Evolutionary conservation across 164 flowering plant species (phyloP), one percentile per base, ranked within the genome.

Genomic region (Chimonanthus salicifolius): DNA sequence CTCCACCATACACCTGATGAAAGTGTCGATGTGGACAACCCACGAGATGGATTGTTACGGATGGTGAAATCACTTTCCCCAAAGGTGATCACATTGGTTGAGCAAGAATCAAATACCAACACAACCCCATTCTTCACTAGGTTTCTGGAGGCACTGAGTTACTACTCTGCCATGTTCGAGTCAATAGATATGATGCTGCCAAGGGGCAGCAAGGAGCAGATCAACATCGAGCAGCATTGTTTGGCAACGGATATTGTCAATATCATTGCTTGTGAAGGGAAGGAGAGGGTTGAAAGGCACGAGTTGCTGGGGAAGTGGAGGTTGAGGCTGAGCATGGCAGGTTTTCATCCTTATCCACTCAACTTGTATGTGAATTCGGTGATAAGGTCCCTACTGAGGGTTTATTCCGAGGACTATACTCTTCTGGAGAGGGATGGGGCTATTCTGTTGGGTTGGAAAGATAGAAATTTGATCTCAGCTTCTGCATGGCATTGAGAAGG

Each of bases 1-100:
- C 94, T 91, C 66, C 97, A 91, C 73, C 97, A 89, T 79, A 86
- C 86, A 2, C 90, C 97, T 3, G 97, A 91, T 75, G 97, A 89
- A 77, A 88, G 94, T 47, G 90, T 91, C 65, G 89, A 87, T 60
- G 82, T 86, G 51, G 79, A 79, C 74, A 91, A 91, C 74, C 97
- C 91, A 3, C 82, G 97, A 68, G 97, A 91, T 50, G 87, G 77
- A 63, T 82, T 91, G n/a, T 77, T 91, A 47, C 77, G 97, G 74
- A 83, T 86, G 94, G 79, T 91, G 65, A 88, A 82, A 78, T 83
- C 89, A 15, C 80, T 91, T 11, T 80, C 84, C 48, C 97, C 97
- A 43, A 91, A 85, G 76, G 92, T 91, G 49, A 74, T 72, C 68
- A 88, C 94, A 6, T 69, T 91, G 78, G 89, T 89, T 11, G 97